phyloP scores from a whole-genome alignment of 2,329 filamentous ascomycete genomes.

The Didymella arachidicola region DNA sequence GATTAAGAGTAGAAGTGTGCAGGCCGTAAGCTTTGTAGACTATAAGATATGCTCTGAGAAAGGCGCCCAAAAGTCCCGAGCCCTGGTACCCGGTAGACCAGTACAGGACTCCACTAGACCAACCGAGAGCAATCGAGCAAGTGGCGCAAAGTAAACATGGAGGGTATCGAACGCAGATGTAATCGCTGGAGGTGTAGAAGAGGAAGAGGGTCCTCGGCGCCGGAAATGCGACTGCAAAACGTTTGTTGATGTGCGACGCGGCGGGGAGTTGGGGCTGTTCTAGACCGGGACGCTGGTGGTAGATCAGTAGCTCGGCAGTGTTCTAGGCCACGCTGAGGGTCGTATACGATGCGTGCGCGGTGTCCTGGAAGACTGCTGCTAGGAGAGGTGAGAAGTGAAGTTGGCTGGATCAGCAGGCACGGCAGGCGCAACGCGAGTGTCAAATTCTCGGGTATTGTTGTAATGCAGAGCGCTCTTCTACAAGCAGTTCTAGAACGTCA shows the following conservation, averaged over 20 bases:
- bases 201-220: slow-evolving; percentile 6
- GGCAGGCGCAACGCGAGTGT: slow-evolving; percentile 13
- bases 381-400: slow-evolving; percentile 6
- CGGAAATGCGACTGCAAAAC: slow-evolving; percentile 12
- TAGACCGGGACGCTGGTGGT: slow-evolving; percentile 20
- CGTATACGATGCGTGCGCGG: slow-evolving; percentile 1
- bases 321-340: slow-evolving; percentile 28
- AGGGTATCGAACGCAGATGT: slow-evolving; percentile 10
- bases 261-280: slow-evolving; percentile 25
- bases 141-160: slow-evolving; percentile 14
- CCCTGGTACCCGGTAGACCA: slow-evolving; percentile 8
- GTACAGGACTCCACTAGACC: slow-evolving; percentile 21
- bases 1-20: slow-evolving; percentile 15
- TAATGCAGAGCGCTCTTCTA: slow-evolving; percentile 10
- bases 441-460: slow-evolving; percentile 9
- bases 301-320: slow-evolving; percentile 25
- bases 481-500: slow-evolving; percentile 30
- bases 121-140: slow-evolving; percentile 9
- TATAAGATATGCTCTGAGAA: not conserved
- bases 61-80: slow-evolving; percentile 5
- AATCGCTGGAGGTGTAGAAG: slow-evolving; percentile 4
- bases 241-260: slow-evolving; percentile 23
- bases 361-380: slow-evolving; percentile 1
- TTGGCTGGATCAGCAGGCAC: slow-evolving; percentile 8
- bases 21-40: not conserved